phyloP scores from a whole-genome alignment of 192 early-diverging fungal species.

The Nowakowskiella sp. region DNA sequence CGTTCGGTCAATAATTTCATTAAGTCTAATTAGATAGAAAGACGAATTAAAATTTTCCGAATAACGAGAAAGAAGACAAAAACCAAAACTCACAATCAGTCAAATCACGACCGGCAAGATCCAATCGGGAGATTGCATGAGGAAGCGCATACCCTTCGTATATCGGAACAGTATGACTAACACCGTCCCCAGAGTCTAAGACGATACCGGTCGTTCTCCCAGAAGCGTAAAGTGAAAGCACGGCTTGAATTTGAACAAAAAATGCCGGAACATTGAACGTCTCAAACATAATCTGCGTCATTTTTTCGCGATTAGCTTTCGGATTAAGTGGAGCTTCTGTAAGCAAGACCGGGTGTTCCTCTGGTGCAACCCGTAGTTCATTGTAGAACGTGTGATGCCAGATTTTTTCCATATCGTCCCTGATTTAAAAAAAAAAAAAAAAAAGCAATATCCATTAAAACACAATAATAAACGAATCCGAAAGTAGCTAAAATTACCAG shows the following conservation, averaged over 20 bases:
- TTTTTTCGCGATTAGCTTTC: slow-evolving; percentile 98
- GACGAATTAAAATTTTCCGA: not conserved
- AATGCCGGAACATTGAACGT: slow-evolving; percentile 95
- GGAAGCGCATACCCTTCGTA: slow-evolving; percentile 95
- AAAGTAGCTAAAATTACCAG: too few species aligned
- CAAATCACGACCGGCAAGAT: slow-evolving; percentile 94
- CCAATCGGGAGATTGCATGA: slow-evolving; percentile 93
- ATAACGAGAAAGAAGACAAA: not conserved
- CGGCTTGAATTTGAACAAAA: slow-evolving; percentile 96
- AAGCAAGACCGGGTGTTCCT: slow-evolving; percentile 95
- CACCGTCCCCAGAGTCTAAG: slow-evolving; percentile 96
- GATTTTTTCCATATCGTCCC: slow-evolving; percentile 91
- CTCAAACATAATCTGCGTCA: slow-evolving; percentile 99
- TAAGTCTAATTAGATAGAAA: not conserved
- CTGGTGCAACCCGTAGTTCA: slow-evolving; percentile 94
- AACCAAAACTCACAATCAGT: slow-evolving; percentile 67
- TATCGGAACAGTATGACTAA: slow-evolving; percentile 94
- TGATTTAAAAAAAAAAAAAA: too few species aligned
- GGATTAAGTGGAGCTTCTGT: slow-evolving; percentile 97
- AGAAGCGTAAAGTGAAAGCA: slow-evolving; percentile 91
- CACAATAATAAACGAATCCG: too few species aligned
- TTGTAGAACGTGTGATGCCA: slow-evolving; percentile 99
- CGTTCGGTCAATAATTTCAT: slow-evolving; percentile 91
- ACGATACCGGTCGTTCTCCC: slow-evolving; percentile 98
- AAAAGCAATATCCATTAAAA: too few species aligned